Evolutionary conservation across 2,329 filamentous ascomycete genomes (phyloP).

Genomic region (Sporothrix pallida): DNA sequence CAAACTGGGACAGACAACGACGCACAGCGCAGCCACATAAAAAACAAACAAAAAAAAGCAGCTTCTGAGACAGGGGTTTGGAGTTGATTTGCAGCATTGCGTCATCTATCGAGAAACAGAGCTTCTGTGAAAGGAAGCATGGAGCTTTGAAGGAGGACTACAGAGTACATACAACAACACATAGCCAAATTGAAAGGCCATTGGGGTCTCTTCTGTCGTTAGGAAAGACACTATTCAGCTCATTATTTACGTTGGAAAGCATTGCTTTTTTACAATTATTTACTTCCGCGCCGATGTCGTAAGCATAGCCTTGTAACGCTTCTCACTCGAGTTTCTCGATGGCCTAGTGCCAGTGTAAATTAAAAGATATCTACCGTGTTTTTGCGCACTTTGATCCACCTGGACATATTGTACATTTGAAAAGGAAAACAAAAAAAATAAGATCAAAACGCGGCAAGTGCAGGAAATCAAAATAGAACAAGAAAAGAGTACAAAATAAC

Average conservation of each 20-base stretch:
- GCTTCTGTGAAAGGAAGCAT: neutral
- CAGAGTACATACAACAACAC: slow-evolving; percentile 21
- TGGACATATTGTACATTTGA: slow-evolving; percentile 8
- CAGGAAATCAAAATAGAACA: neutral
- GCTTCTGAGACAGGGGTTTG: neutral
- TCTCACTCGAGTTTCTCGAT: neutral
- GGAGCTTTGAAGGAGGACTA: neutral
- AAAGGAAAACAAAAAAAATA: neutral
- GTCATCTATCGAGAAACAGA: neutral
- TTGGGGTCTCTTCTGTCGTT: neutral
- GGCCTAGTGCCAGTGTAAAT: neutral
- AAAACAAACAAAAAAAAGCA: neutral
- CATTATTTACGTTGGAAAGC: neutral
- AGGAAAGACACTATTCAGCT: neutral
- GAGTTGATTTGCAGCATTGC: slow-evolving; percentile 15
- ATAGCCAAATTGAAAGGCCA: slow-evolving; percentile 2
- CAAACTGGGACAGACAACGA: neutral
- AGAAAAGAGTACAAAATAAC: slow-evolving; percentile 7
- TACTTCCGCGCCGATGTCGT: neutral
- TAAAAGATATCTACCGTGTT: slow-evolving; percentile 7
- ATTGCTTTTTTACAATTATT: neutral
- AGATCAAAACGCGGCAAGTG: neutral
- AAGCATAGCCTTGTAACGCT: neutral
- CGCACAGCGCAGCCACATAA: neutral
- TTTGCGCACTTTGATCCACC: neutral